These are phyloP conservation scores for Exophiala alcalophila DNA, from an alignment of 2,329 filamentous ascomycete species.

Conservation along the genomic window DNA sequence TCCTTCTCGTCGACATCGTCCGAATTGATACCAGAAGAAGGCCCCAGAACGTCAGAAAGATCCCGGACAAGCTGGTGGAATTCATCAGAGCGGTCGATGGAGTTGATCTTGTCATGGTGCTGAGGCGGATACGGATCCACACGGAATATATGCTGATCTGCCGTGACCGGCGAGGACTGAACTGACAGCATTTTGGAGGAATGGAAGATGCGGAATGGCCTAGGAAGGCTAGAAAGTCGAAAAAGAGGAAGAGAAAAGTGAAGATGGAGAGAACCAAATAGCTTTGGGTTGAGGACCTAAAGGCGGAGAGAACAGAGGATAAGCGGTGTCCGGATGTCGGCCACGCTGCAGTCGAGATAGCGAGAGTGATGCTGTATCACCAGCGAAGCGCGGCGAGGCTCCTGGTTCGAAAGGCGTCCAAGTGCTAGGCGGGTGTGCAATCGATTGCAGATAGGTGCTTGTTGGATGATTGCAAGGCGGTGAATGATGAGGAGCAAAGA, in stretches of 20 bases:
- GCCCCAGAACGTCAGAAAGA: constrained; percentile 72
- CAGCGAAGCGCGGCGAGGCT: too few species aligned
- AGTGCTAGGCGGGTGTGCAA: too few species aligned
- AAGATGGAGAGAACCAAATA: background rate
- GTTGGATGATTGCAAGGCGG: background rate
- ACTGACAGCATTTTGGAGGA: constrained; percentile 13
- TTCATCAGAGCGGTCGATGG: constrained; percentile 13
- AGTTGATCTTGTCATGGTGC: constrained; percentile 9
- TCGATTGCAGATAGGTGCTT: background rate
- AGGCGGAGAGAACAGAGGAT: background rate
- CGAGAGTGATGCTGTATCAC: background rate
- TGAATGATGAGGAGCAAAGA: too few species aligned
- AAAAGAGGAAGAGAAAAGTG: constrained; percentile 1
- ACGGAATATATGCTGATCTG: background rate
- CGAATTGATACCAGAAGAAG: constrained; percentile 76
- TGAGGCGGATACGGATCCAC: constrained; percentile 11
- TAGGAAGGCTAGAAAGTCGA: background rate
- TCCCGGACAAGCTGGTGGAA: constrained; percentile 71
- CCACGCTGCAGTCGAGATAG: too few species aligned
- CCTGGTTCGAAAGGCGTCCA: too few species aligned
- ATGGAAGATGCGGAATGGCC: background rate
- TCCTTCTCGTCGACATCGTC: constrained; percentile 74
- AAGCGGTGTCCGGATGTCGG: constrained; percentile 9
- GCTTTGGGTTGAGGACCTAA: too few species aligned
- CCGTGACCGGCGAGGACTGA: background rate